Evolutionary conservation across 345 rosid species (phyloP), one percentile per base, ranked within the genome.

Genomic region (Angophora floribunda): DNA sequence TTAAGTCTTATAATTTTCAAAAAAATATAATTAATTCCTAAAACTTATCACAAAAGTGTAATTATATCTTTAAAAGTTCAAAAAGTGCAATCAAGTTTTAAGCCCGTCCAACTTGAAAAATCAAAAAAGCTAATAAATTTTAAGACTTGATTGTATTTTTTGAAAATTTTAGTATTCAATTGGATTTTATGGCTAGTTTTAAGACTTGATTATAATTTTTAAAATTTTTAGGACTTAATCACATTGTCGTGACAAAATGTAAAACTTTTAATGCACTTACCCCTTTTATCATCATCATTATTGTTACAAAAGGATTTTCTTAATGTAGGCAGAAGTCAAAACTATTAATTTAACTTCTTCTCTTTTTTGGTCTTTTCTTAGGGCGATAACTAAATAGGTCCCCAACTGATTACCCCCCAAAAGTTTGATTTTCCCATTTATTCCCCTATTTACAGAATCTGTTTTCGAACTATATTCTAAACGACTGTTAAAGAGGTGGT

Each of bases 161-260:
- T 55, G 11, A 55, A 55, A 21, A 55, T 21, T 55, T 55, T 55
- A 55, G 7, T 4, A 19, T 21, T 55, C 0, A 21, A 55, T 1
- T 55, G 0, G 26, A 55, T 1, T 19, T 55, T 21, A 0, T 1
- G 59, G 22, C 26, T 55, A 7, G 59, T 55, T 55, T 55, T 21
- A 55, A 5, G 22, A 21, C 22, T 55, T 21, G 26, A 55, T 55
- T 55, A 19, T 0, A 5, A 55, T 21, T 55, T 21, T 53, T 1
- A 1, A 53, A 53, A 53, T 19, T 19, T 15, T 6, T 3, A 6
- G 16, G 21, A 53, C 26, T 53, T 7, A 53, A 0, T 53, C 19
- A 2, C 21, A 53, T 0, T 53, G 3, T 53, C 2, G 0, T 0
- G 0, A 7, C 0, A 53, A 7, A 53, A 19, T 53, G 19, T 53